Percentiles rank a stretch among this genome's conserved stretches.
Conservation (phyloP, 2,329 filamentous ascomycete genomes). For the Aspergillus puulaauensis region DNA sequence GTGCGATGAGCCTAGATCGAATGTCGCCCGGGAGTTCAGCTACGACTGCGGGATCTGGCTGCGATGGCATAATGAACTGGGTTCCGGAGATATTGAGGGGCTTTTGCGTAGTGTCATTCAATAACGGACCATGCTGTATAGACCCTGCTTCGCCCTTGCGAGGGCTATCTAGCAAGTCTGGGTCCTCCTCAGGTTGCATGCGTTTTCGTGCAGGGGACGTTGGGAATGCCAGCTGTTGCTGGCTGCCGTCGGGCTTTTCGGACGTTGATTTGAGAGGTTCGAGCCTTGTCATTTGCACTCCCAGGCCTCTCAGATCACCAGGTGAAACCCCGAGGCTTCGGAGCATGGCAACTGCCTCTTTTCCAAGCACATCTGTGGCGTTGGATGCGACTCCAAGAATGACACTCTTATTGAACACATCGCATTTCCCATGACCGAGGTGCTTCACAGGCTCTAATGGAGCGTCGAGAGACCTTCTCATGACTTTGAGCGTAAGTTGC, state of each 20-base stretch:
- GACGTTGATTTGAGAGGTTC: constrained; percentile 68
- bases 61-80: constrained; percentile 83
- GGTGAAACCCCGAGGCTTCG: constrained; percentile 80
- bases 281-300: constrained; percentile 89
- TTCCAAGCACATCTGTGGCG: constrained; percentile 66
- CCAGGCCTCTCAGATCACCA: constrained; percentile 88
- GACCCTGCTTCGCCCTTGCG: constrained; percentile 35
- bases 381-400: constrained; percentile 83
- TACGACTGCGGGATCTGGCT: constrained; percentile 77
- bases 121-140: constrained; percentile 29
- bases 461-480: constrained; percentile 81
- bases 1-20: constrained; percentile 68
- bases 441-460: constrained; percentile 91
- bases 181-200: constrained; percentile 33
- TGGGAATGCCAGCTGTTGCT: constrained; percentile 75
- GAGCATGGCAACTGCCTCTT: constrained; percentile 82
- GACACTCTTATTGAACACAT: constrained; percentile 86
- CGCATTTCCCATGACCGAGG: constrained; percentile 91
- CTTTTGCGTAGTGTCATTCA: constrained; percentile 49
- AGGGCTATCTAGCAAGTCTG: constrained; percentile 50
- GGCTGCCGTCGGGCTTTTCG: constrained; percentile 68
- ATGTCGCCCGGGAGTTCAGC: constrained; percentile 84
- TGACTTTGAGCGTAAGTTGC: constrained; percentile 90
- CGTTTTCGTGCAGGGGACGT: constrained; percentile 30
- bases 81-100: constrained; percentile 80